A percentile compares a stretch with the other conserved stretches of the same genome.
Evolutionary conservation across 441 rosid species (phyloP).

Genomic region (Heliophila coronopifolia): DNA sequence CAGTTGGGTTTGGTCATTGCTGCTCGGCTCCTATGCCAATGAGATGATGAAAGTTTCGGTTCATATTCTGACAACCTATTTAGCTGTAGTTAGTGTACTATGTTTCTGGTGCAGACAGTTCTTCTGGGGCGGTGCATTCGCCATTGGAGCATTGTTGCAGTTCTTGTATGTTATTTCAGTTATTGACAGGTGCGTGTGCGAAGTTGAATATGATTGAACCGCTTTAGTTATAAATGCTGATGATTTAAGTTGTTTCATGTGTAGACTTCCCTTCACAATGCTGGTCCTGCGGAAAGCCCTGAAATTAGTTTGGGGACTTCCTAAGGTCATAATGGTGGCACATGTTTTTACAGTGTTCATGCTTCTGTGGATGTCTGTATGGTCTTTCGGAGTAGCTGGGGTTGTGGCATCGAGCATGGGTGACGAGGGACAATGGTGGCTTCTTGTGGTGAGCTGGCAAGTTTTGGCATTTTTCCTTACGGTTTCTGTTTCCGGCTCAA

Average conservation of each 20-base stretch:
- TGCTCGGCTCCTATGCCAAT: slow-evolving; percentile 69
- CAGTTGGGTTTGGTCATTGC: slow-evolving; percentile 68
- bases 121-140: slow-evolving; percentile 85
- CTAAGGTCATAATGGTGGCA: slow-evolving; percentile 70
- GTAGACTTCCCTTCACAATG: slow-evolving; percentile 81
- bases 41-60: slow-evolving; percentile 88
- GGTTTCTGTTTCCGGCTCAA: slow-evolving; percentile 2
- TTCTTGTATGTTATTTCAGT: slow-evolving; percentile 86
- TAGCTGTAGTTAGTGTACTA: slow-evolving; percentile 78
- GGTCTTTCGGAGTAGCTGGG: slow-evolving; percentile 93
- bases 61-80: slow-evolving; percentile 81
- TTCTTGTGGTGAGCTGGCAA: slow-evolving; percentile 99
- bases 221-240: slow-evolving; percentile 13
- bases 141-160: slow-evolving; percentile 68
- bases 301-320: slow-evolving; percentile 84
- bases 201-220: neutral
- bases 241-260: slow-evolving; percentile 13
- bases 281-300: slow-evolving; percentile 78
- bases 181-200: slow-evolving; percentile 65
- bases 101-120: slow-evolving; percentile 83
- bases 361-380: slow-evolving; percentile 87
- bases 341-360: slow-evolving; percentile 65
- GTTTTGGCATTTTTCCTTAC: slow-evolving; percentile 51
- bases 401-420: slow-evolving; percentile 84
- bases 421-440: slow-evolving; percentile 75